Conservation (phyloP, 306 rosid species). For the Mucuna pruriens region DNA sequence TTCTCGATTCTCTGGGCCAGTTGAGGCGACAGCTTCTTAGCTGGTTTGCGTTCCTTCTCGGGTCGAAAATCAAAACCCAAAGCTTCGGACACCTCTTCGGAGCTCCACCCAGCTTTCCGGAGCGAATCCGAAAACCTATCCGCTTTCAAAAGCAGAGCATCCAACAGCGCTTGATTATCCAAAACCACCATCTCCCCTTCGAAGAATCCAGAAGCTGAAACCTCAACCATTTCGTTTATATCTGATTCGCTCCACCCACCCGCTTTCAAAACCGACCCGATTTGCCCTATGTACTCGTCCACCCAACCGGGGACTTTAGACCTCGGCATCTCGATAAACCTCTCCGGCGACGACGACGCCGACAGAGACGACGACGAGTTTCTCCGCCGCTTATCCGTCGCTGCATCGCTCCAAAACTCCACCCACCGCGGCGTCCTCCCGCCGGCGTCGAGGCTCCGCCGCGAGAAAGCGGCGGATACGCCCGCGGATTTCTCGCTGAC, state of each 20-base stretch:
- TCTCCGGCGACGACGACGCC: constrained; percentile 70
- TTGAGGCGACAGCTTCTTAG: constrained; percentile 81
- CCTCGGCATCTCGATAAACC: constrained; percentile 65
- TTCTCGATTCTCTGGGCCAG: constrained; percentile 77
- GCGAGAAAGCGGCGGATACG: constrained; percentile 60
- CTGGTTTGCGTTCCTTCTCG: constrained; percentile 81
- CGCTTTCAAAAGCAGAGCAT: constrained; percentile 81
- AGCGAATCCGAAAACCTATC: constrained; percentile 81
- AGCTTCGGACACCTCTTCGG: constrained; percentile 92
- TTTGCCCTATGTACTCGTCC: constrained; percentile 70
- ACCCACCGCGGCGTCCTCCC: constrained; percentile 96
- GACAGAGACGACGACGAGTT: constrained; percentile 70
- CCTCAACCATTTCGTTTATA: constrained; percentile 70
- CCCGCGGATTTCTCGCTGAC: constrained; percentile 81
- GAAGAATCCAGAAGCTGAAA: constrained; percentile 82
- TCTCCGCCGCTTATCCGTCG: constrained; percentile 75
- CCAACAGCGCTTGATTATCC: constrained; percentile 86
- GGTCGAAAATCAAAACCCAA: constrained; percentile 91
- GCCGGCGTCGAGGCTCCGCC: constrained; percentile 80
- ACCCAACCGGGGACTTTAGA: constrained; percentile 77
- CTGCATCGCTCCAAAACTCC: constrained; percentile 97
- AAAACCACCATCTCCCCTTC: constrained; percentile 78
- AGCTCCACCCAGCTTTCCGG: constrained; percentile 98
- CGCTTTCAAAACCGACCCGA: constrained; percentile 71
- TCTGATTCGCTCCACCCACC: constrained; percentile 98